Conservation (phyloP, 352 stramenopile genomes). For the Phytophthora sp. region DNA sequence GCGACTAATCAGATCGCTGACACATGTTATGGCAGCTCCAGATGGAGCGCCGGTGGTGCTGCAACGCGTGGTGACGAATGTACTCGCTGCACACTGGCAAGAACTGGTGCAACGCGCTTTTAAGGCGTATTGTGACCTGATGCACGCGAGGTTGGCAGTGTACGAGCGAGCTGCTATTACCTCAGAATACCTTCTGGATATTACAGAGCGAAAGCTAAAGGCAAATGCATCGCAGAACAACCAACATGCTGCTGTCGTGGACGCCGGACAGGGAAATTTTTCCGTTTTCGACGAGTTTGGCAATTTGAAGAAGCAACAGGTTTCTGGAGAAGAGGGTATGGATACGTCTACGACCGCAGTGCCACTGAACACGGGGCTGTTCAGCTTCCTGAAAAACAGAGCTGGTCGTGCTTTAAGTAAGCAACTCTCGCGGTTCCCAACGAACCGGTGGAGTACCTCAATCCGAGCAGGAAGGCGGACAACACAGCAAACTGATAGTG, state of each 20-base stretch:
- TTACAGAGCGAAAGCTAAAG: conserved; percentile 73
- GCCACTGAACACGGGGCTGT: conserved; percentile 71
- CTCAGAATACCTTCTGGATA: conserved; percentile 68
- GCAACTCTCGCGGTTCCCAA: conserved; percentile 60
- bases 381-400: conserved; percentile 79
- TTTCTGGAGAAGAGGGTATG: conserved; percentile 12
- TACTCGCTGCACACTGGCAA: conserved; percentile 69
- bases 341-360: conserved; percentile 11
- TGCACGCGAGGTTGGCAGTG: conserved; percentile 62
- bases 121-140: conserved; percentile 62
- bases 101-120: conserved; percentile 58
- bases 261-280: conserved; percentile 65
- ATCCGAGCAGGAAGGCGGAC: conserved; percentile 11
- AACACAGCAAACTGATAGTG: conserved; percentile 16
- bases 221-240: conserved; percentile 42
- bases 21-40: conserved; percentile 43
- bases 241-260: conserved; percentile 54
- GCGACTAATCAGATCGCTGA: conserved; percentile 58
- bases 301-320: conserved; percentile 68
- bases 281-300: conserved; percentile 83
- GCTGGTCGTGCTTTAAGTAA: conserved; percentile 70
- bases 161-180: conserved; percentile 69
- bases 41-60: conserved; percentile 50
- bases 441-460: conserved; percentile 32
- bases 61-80: conserved; percentile 65